phyloP scores from a whole-genome alignment of 768 basidiomycete species.

The Mycena crocata region DNA sequence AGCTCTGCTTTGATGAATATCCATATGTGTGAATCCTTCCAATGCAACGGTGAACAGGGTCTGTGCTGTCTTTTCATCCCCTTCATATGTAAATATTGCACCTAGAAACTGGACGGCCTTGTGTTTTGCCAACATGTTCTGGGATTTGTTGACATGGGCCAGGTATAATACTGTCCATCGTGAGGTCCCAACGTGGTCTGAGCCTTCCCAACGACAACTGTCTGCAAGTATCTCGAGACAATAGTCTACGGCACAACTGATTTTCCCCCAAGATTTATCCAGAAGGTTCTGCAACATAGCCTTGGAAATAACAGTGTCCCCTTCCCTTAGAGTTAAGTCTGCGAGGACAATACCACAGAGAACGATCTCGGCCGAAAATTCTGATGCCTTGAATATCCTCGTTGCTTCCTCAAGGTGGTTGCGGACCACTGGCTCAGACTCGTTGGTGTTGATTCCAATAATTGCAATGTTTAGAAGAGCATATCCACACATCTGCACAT shows the following conservation, averaged over 20 bases:
- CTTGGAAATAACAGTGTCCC: not conserved
- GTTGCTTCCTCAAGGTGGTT: not conserved
- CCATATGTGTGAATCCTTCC: not conserved
- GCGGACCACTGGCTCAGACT: not conserved
- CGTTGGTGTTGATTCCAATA: not conserved
- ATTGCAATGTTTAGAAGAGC: not conserved
- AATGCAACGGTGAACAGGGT: not conserved
- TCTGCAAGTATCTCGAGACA: not conserved
- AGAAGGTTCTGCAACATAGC: not conserved
- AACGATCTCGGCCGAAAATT: not conserved
- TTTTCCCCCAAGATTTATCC: not conserved
- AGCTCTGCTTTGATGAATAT: not conserved
- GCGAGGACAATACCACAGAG: not conserved
- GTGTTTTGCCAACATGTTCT: not conserved
- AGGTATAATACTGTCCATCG: not conserved
- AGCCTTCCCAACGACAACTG: not conserved
- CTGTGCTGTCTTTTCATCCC: not conserved
- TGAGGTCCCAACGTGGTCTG: not conserved
- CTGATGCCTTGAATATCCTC: not conserved
- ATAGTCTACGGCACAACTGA: not conserved
- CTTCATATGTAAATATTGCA: not conserved
- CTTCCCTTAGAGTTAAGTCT: not conserved
- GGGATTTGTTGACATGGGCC: not conserved
- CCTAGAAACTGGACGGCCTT: not conserved
- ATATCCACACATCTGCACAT: not conserved